phyloP scores from a whole-genome alignment of 2,329 filamentous ascomycete genomes.

The Shiraia sp. region DNA sequence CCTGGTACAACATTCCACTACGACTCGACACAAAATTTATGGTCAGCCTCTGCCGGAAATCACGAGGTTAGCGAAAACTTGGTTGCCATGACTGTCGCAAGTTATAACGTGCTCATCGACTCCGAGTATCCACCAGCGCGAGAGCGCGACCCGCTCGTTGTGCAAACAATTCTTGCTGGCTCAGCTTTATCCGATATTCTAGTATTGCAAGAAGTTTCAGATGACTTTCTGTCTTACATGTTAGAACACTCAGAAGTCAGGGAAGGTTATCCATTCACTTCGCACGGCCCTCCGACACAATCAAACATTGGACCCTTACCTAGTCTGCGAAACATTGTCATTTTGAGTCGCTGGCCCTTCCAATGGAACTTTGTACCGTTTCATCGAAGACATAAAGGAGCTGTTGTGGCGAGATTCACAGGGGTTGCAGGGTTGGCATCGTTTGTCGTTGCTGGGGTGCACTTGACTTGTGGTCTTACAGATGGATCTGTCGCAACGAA shows the following conservation, averaged over 20 bases:
- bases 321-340: slow-evolving; percentile 63
- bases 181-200: slow-evolving; percentile 44
- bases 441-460: slow-evolving; percentile 59
- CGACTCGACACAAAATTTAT: slow-evolving; percentile 21
- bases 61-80: slow-evolving; percentile 3
- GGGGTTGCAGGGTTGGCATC: slow-evolving; percentile 28
- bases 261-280: slow-evolving; percentile 58
- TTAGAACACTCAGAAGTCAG: slow-evolving; percentile 54
- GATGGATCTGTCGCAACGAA: slow-evolving; percentile 63
- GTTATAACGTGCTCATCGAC: slow-evolving; percentile 52
- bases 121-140: slow-evolving; percentile 41
- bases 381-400: slow-evolving; percentile 61
- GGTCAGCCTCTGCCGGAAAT: slow-evolving; percentile 17
- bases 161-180: slow-evolving; percentile 39
- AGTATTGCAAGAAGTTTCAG: slow-evolving; percentile 66
- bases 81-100: slow-evolving; percentile 39
- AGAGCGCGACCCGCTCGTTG: slow-evolving; percentile 44
- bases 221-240: slow-evolving; percentile 63
- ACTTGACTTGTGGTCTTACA: slow-evolving; percentile 65
- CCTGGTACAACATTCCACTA: slow-evolving; percentile 38
- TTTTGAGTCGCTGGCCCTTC: slow-evolving; percentile 62
- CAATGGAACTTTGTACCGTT: slow-evolving; percentile 61
- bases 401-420: slow-evolving; percentile 54
- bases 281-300: slow-evolving; percentile 61
- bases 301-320: slow-evolving; percentile 59